phyloP scores from a whole-genome alignment of 495 filamentous ascomycete species.

The Penicillium coffeae region DNA sequence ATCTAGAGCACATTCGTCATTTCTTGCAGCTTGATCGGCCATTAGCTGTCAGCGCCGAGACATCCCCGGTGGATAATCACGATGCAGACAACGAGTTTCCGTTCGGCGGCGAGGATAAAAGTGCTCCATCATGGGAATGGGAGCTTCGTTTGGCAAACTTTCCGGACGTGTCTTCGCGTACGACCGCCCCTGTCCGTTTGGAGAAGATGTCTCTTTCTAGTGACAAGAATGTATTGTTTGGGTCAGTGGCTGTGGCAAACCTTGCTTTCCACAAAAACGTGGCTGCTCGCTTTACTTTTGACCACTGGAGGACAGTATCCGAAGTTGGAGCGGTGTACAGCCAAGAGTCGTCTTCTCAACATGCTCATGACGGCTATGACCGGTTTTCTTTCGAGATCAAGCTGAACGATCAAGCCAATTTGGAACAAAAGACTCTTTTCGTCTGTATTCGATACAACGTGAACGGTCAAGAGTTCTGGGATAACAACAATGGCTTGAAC shows the following conservation, averaged over 20 bases:
- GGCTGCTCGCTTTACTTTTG: constrained; percentile 86
- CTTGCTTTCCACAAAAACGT: constrained; percentile 86
- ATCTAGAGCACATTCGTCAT: constrained; percentile 90
- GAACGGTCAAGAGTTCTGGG: constrained; percentile 86
- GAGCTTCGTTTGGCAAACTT: constrained; percentile 83
- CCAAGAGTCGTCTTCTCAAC: constrained; percentile 67
- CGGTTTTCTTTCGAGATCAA: constrained; percentile 93
- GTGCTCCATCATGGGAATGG: constrained; percentile 66
- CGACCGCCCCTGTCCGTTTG: constrained; percentile 63
- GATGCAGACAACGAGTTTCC: constrained; percentile 84
- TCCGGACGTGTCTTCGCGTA: constrained; percentile 65
- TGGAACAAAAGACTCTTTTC: constrained; percentile 85
- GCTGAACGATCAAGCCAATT: constrained; percentile 81
- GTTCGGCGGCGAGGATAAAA: constrained; percentile 57
- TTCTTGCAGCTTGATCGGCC: constrained; percentile 91
- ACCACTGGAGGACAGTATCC: constrained; percentile 97
- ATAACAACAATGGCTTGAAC: constrained; percentile 82
- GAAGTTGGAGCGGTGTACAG: constrained; percentile 87
- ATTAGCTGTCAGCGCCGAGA: constrained; percentile 87
- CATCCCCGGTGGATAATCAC: constrained; percentile 87
- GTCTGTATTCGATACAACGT: constrained; percentile 89
- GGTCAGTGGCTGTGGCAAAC: constrained; percentile 80
- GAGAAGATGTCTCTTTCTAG: constrained; percentile 81
- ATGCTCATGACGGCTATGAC: constrained; percentile 67
- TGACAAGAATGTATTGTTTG: constrained; percentile 81